Evolutionary conservation across 2,329 filamentous ascomycete genomes (phyloP), one percentile per base, ranked within the genome.

Genomic region (Neonectria punicea): DNA sequence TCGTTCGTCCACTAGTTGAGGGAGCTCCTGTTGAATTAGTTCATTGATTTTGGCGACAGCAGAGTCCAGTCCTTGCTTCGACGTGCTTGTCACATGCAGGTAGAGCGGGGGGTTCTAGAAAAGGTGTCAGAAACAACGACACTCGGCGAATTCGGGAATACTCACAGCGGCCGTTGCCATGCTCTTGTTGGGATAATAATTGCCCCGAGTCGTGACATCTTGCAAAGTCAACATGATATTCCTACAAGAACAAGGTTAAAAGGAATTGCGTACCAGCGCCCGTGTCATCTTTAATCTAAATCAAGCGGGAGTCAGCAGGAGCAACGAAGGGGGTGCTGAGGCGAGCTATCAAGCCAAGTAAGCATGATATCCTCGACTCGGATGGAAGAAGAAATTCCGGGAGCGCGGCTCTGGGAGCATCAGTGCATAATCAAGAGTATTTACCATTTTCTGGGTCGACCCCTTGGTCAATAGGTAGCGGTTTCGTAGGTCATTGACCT

Each of bases 281-380:
- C 90, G 95, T 98, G 78, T 98, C 93, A 86, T 98, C 95, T 91
- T 97, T 97, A 78, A 99, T 99, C 96, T 99, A 94, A 76, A 92
- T 92, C 90, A 96, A 88, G 90, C 87, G 83, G 87, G 90, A 89
- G 94, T 98, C 90, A 98, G 94, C 93, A 96, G 89, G 90, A 93
- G 92, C 89, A 90, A 93, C 89, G 89, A 89, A 90, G 88, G 87
- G 84, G 80, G 80, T 77, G 80, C 80, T 80, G 82, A 82, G 82
- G 80, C 79, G 82, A 87, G 88, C 90, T 92, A 88, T 86, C 83
- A 85, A 83, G 86, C 85, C 81, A 79, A 82, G 90, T 92, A 91
- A 92, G 89, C 88, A 88, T 88, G 85, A 88, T 84, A 83, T 83
- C 84, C 84, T 84, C 84, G 84, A 86, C 81, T 86, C 81, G 82